Evolutionary conservation across 2,329 filamentous ascomycete species (phyloP).

Genomic region (Remersonia thermophila): DNA sequence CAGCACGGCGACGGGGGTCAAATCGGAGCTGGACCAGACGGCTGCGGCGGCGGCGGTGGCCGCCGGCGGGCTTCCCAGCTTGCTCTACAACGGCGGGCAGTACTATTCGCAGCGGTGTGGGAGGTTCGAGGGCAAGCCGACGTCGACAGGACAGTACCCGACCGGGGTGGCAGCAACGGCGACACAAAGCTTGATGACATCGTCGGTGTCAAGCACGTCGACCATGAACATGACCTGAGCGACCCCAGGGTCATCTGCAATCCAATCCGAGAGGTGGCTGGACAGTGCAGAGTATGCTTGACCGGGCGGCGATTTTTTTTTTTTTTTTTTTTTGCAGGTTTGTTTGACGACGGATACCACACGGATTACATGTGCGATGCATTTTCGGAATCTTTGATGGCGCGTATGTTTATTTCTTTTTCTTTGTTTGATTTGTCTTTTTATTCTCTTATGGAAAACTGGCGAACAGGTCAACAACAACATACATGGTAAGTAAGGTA

Average conservation of each 20-base stretch:
- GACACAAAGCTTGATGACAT: slow-evolving; percentile 33
- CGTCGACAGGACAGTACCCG: slow-evolving; percentile 42
- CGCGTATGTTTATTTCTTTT: not conserved
- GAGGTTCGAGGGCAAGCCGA: slow-evolving; percentile 41
- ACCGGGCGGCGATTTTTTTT: too few species aligned
- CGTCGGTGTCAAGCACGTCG: not conserved
- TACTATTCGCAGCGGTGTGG: slow-evolving; percentile 32
- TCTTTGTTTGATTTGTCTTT: too few species aligned
- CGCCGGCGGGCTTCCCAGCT: slow-evolving; percentile 29
- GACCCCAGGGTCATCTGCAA: too few species aligned
- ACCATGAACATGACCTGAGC: not conserved
- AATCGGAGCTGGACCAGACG: slow-evolving; percentile 34
- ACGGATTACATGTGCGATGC: too few species aligned
- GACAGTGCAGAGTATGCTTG: not conserved
- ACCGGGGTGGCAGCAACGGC: slow-evolving; percentile 29
- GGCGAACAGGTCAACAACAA: too few species aligned
- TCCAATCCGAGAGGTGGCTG: not conserved
- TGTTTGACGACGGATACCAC: too few species aligned
- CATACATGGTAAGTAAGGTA: not conserved
- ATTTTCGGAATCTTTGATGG: too few species aligned
- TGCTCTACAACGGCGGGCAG: slow-evolving; percentile 31
- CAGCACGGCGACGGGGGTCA: slow-evolving; percentile 28
- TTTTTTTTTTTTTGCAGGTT: too few species aligned
- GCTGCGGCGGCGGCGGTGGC: not conserved
- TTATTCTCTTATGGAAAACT: too few species aligned